phyloP scores from a whole-genome alignment of 768 basidiomycete genomes.

The Phlegmacium glaucopus region DNA sequence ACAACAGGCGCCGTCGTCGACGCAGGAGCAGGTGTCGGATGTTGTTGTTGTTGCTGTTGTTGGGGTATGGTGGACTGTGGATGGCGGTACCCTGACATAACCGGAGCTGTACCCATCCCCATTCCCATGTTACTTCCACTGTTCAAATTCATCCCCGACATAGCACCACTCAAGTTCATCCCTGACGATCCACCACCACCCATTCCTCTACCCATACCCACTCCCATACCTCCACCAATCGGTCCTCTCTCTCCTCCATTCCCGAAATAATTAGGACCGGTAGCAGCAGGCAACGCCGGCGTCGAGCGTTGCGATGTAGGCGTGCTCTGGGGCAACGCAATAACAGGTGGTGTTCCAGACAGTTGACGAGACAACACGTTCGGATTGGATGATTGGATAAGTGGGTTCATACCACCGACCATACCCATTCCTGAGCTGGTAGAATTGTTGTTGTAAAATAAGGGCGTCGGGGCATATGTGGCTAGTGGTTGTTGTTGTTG shows the following conservation, averaged over 20 bases:
- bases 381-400: too few species aligned
- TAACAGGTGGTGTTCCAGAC: slow-evolving; percentile 34
- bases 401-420: slow-evolving; percentile 4
- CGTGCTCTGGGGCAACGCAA: slow-evolving; percentile 38
- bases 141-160: neutral
- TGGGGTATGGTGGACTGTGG: slow-evolving; percentile 6
- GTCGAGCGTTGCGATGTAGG: slow-evolving; percentile 18
- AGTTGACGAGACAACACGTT: slow-evolving; percentile 1
- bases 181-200: slow-evolving; percentile 7
- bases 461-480: neutral
- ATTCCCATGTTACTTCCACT: neutral
- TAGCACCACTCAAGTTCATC: slow-evolving; percentile 2
- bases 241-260: slow-evolving; percentile 6
- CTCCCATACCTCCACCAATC: slow-evolving; percentile 5
- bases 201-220: slow-evolving; percentile 20
- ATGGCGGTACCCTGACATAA: slow-evolving; percentile 10
- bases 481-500: slow-evolving; percentile 15
- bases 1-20: slow-evolving; percentile 16
- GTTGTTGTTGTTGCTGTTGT: slow-evolving; percentile 14
- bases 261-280: slow-evolving; percentile 29
- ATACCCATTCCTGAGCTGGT: slow-evolving; percentile 12
- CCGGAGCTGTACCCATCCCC: slow-evolving; percentile 2
- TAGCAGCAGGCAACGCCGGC: neutral
- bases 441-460: neutral
- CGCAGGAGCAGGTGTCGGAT: slow-evolving; percentile 9